Percentiles rank a stretch among this genome's conserved stretches.
Evolutionary conservation across 2,329 filamentous ascomycete species (phyloP).

Genomic region (Tolypocladium ophioglossoides): DNA sequence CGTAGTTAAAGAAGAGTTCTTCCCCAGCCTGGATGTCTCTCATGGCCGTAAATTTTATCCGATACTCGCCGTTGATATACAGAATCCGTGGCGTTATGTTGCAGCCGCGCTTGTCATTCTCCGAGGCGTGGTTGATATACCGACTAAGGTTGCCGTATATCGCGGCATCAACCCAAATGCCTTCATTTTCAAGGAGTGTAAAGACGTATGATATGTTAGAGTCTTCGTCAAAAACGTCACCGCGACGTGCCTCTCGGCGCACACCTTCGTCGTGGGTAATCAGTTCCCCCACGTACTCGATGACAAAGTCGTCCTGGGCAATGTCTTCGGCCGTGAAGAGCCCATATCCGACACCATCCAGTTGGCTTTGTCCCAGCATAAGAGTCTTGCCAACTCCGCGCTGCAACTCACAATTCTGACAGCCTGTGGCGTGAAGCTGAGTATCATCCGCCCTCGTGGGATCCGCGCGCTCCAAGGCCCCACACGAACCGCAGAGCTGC

Average conservation of each 20-base stretch:
- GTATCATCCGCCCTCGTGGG: constrained; percentile 54
- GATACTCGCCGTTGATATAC: constrained; percentile 64
- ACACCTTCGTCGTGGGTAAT: constrained; percentile 61
- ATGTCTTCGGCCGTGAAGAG: constrained; percentile 63
- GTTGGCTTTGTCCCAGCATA: constrained; percentile 57
- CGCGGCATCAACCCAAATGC: constrained; percentile 63
- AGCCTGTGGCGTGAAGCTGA: constrained; percentile 44
- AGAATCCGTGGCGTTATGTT: constrained; percentile 55
- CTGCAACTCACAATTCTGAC: constrained; percentile 65
- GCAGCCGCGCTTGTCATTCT: constrained; percentile 40
- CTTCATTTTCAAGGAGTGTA: constrained; percentile 47
- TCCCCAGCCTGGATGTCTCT: constrained; percentile 59
- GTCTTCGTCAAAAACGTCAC: constrained; percentile 48
- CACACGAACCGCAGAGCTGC: constrained; percentile 61
- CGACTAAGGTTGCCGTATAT: constrained; percentile 71
- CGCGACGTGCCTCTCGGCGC: constrained; percentile 51
- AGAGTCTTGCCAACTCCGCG: constrained; percentile 55
- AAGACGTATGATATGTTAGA: constrained; percentile 56
- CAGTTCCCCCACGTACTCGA: constrained; percentile 73
- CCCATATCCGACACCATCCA: constrained; percentile 61
- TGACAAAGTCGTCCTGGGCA: constrained; percentile 59
- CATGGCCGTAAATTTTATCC: constrained; percentile 63
- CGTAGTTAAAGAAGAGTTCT: constrained; percentile 76
- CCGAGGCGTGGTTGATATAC: constrained; percentile 70
- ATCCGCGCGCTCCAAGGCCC: constrained; percentile 57